Conservation (phyloP, 208 protist genomes). For the Angomonas desouzai region DNA sequence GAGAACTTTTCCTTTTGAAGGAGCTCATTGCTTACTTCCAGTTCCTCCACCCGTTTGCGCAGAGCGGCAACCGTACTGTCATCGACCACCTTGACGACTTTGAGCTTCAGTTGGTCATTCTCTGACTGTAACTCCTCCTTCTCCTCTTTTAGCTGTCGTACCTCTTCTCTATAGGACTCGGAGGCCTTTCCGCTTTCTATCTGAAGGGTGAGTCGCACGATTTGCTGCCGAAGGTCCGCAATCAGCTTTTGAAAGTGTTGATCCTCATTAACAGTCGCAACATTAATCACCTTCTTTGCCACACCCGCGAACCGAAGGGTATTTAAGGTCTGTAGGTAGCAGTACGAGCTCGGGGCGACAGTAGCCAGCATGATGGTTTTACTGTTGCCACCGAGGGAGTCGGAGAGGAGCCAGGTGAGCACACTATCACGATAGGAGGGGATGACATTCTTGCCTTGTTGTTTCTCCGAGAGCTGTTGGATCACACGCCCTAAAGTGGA, state of each 20-base stretch:
- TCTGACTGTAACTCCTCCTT: constrained; percentile 36
- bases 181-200: constrained; percentile 63
- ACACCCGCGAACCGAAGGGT: constrained; percentile 86
- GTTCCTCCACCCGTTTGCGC: constrained; percentile 33
- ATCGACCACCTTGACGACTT: constrained; percentile 33
- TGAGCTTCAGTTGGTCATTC: constrained; percentile 37
- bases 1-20: constrained; percentile 45
- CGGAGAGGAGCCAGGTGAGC: constrained; percentile 84
- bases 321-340: constrained; percentile 82
- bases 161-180: constrained; percentile 53
- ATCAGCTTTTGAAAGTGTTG: constrained; percentile 75
- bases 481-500: constrained; percentile 91
- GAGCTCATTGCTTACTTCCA: constrained; percentile 38
- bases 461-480: constrained; percentile 75
- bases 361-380: constrained; percentile 89
- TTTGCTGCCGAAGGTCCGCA: constrained; percentile 61
- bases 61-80: constrained; percentile 34
- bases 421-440: constrained; percentile 87
- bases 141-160: constrained; percentile 35
- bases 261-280: constrained; percentile 84
- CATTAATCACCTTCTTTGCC: constrained; percentile 83
- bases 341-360: constrained; percentile 68
- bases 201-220: constrained; percentile 76
- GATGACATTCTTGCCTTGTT: constrained; percentile 52
- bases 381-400: constrained; percentile 85